phyloP scores from a whole-genome alignment of 2,329 filamentous ascomycete genomes.

The Botrytis elliptica region DNA sequence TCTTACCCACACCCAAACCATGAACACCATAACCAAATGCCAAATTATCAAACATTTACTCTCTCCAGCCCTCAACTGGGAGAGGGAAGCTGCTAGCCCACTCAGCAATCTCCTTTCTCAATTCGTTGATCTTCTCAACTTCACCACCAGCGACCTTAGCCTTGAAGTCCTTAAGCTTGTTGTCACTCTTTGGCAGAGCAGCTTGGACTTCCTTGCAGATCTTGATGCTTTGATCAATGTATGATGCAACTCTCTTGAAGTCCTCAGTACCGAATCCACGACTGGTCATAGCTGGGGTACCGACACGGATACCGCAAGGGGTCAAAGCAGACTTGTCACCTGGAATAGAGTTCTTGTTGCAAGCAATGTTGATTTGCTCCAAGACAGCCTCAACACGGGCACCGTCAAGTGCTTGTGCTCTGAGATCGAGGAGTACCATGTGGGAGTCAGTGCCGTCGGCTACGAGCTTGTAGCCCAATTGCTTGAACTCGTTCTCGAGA shows the following conservation, averaged over 20 bases:
- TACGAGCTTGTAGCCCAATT: slow-evolving; percentile 89
- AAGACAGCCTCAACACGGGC: slow-evolving; percentile 94
- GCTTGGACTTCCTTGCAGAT: slow-evolving; percentile 85
- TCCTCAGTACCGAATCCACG: slow-evolving; percentile 90
- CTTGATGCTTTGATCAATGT: slow-evolving; percentile 88
- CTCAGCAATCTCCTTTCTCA: slow-evolving; percentile 83
- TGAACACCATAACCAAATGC: slow-evolving; percentile 26
- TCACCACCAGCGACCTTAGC: slow-evolving; percentile 78
- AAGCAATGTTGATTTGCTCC: slow-evolving; percentile 97
- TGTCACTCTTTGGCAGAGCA: slow-evolving; percentile 88
- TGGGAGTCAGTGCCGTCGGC: slow-evolving; percentile 96
- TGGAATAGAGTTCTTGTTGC: slow-evolving; percentile 99
- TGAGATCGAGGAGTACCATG: slow-evolving; percentile 93
- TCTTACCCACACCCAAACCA: slow-evolving; percentile 22
- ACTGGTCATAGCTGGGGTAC: slow-evolving; percentile 95
- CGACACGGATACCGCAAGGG: slow-evolving; percentile 91
- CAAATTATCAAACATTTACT: slow-evolving; percentile 26
- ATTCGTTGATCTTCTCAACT: slow-evolving; percentile 75
- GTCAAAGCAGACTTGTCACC: slow-evolving; percentile 97
- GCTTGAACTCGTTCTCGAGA: slow-evolving; percentile 80
- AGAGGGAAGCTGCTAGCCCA: slow-evolving; percentile 94
- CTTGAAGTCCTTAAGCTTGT: slow-evolving; percentile 99
- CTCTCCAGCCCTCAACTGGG: slow-evolving; percentile 72
- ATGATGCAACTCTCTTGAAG: slow-evolving; percentile 84
- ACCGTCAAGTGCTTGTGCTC: slow-evolving; percentile 82